A percentile compares a stretch with the other conserved stretches of the same genome.
These are phyloP conservation scores for Rosa hybrid DNA, from an alignment of 331 rosid species.

Conservation along the genomic window DNA sequence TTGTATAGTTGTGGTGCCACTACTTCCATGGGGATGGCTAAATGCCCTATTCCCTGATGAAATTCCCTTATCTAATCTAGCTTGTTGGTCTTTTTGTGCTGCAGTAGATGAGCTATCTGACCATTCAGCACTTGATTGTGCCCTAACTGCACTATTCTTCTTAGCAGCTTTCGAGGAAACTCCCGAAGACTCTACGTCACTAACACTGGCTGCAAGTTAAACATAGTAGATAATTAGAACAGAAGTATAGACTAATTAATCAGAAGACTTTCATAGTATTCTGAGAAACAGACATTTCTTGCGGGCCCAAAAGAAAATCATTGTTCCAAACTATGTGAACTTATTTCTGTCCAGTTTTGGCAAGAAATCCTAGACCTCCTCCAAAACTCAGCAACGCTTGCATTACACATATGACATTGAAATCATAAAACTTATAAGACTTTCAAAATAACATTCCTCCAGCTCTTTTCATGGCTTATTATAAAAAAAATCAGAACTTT, in stretches of 20 bases:
- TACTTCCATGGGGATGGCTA: constrained; percentile 31
- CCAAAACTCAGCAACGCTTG: not conserved
- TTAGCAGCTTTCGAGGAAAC: constrained; percentile 36
- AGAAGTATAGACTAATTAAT: constrained; percentile 10
- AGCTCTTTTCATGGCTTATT: not conserved
- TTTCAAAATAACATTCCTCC: constrained; percentile 7
- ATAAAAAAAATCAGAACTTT: not conserved
- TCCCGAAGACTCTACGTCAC: constrained; percentile 41
- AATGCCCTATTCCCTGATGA: constrained; percentile 24
- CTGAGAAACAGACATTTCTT: not conserved
- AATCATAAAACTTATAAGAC: not conserved
- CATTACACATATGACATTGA: not conserved
- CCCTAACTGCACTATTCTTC: constrained; percentile 31
- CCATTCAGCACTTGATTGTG: constrained; percentile 43
- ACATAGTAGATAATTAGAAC: constrained; percentile 6
- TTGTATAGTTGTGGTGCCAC: constrained; percentile 29
- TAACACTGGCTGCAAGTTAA: constrained; percentile 46
- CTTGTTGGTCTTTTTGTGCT: constrained; percentile 33
- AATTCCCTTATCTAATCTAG: constrained; percentile 30
- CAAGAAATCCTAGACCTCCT: not conserved
- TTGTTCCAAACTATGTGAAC: not conserved
- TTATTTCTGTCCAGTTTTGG: not conserved
- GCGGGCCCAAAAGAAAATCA: not conserved
- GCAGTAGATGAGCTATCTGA: constrained; percentile 38
- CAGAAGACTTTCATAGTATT: not conserved